Base-by-base conservation (phyloP, 257 asterid species). In the Solanum dulcamara region DNA sequence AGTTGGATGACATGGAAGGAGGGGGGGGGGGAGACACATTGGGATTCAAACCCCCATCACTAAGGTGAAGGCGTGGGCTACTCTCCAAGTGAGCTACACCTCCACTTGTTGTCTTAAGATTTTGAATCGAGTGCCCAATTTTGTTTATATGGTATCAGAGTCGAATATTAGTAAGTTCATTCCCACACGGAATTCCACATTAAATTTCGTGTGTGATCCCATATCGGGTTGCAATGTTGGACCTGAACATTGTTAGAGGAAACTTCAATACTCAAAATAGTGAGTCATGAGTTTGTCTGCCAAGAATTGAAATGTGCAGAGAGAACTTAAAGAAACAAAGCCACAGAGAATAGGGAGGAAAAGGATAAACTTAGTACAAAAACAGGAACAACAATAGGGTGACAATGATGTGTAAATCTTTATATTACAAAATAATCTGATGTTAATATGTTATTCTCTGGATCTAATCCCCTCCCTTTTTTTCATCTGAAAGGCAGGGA, bases 401-500 rank as follows among this genome's bases (percentile, higher is more conserved):
- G 62, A 37, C 30, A 83, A 60, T 38, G 77, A 66, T 44, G 46
- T 53, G 77, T n/a, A 17, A 66, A 48, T 44, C 64, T 77, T 46
- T 46, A 83, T 83, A 20, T 66, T 66, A 83, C 85, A 83, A 42
- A 62, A 83, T 64, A 30, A 62, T 37, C 80, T 62, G 35, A 26
- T 40, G 26, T 26, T 11, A 42, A 62, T 46, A 66, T 81, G 42
- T 42, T 83, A 40, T 38, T 66, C 60, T 83, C 57, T 57, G 85
- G 32, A 11, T 82, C 22, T 60, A 32, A 5, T 22, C 44, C 32
- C 28, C 28, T 30, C 37, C 50, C 8, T 53, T 53, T 53, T 86
- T 53, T 85, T 77, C 74, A 64, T 83, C 87, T 22, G 15, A 60
- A 89, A 85, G 85, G 88, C 86, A 51, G 66, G 84, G 83, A 85